phyloP scores from a whole-genome alignment of 176 grass and related monocot genomes.

The Elaeis guineensis region DNA sequence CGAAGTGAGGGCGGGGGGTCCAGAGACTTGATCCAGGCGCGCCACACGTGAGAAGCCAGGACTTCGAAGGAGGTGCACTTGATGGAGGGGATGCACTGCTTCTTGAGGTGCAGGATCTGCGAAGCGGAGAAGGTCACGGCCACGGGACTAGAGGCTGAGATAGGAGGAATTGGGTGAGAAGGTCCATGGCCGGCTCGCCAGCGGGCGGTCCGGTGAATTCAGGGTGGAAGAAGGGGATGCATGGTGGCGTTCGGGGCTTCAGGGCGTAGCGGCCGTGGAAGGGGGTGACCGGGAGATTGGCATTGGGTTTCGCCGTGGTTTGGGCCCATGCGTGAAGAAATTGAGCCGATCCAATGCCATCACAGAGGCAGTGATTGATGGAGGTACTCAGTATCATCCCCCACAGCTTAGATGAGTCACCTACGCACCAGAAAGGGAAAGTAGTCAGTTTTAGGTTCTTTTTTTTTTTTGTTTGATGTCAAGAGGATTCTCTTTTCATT shows the following conservation, averaged over 20 bases:
- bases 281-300: constrained; percentile 6
- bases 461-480: too few relatives aligned
- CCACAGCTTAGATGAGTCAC: constrained; percentile 80
- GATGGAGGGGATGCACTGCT: constrained; percentile 38
- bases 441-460: too few relatives aligned
- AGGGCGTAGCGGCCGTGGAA: constrained; percentile 60
- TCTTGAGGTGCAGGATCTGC: constrained; percentile 57
- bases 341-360: constrained; percentile 72
- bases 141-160: constrained; percentile 48
- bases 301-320: constrained; percentile 16
- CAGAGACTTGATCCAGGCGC: constrained; percentile 59
- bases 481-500: too few relatives aligned
- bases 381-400: constrained; percentile 73
- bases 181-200: neutral
- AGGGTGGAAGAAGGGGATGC: constrained; percentile 64
- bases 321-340: constrained; percentile 82
- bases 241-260: constrained; percentile 47
- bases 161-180: constrained; percentile 40
- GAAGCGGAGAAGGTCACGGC: constrained; percentile 62
- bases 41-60: constrained; percentile 78
- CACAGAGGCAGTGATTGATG: constrained; percentile 88
- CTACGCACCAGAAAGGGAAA: constrained; percentile 13
- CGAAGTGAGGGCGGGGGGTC: constrained; percentile 37
- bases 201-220: constrained; percentile 29
- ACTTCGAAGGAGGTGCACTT: constrained; percentile 94